Conservation (phyloP, 306 rosid genomes). For the Gleditsia sinensis region DNA sequence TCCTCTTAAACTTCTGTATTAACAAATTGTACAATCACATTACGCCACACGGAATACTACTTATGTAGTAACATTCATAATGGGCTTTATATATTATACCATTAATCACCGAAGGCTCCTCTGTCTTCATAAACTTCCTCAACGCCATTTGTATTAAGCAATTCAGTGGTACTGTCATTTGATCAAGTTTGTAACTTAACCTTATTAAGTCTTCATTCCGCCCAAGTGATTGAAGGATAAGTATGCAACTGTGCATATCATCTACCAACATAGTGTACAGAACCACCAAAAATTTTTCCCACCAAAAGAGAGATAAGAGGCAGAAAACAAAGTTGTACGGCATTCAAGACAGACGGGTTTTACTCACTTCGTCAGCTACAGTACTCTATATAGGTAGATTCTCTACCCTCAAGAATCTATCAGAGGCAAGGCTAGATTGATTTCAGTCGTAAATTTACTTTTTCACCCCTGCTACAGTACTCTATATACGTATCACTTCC, state of each 20-base stretch:
- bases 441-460: constrained; percentile 28
- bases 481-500: neutral
- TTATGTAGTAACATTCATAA: neutral
- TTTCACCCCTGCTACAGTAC: constrained; percentile 7
- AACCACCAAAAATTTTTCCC: constrained; percentile 17
- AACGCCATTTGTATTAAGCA: constrained; percentile 15
- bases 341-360: constrained; percentile 25
- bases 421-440: constrained; percentile 38
- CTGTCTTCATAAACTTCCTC: constrained; percentile 5
- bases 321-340: constrained; percentile 38
- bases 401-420: constrained; percentile 39
- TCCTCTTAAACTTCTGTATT: neutral
- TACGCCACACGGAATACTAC: neutral
- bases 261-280: too few species aligned
- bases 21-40: neutral
- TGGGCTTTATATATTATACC: too few species aligned
- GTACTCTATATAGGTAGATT: constrained; percentile 37
- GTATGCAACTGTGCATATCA: neutral
- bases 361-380: constrained; percentile 21
- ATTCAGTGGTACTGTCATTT: neutral
- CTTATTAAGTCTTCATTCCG: neutral
- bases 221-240: neutral
- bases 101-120: neutral
- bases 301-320: constrained; percentile 10
- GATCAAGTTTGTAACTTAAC: neutral